A percentile compares a stretch with the other conserved stretches of the same genome.
phyloP scores from a whole-genome alignment of 495 filamentous ascomycete genomes.

The Aspergillus ellipticus region DNA sequence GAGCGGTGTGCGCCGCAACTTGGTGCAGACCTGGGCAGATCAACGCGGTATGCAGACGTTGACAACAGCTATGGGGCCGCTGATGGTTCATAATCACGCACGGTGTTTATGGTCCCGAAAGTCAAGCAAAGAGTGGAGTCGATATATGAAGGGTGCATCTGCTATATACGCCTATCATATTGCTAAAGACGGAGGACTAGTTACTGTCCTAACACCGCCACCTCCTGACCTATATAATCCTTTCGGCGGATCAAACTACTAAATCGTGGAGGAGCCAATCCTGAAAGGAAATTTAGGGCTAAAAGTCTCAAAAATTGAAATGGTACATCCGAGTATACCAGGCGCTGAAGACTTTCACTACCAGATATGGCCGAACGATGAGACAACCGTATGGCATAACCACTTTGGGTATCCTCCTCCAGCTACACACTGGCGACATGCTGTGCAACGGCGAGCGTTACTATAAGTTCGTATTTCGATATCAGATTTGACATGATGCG shows the following conservation, averaged over 20 bases:
- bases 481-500: too few species aligned
- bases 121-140: slow-evolving; percentile 11
- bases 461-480: background rate
- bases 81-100: slow-evolving; percentile 13
- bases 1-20: slow-evolving; percentile 11
- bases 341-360: slow-evolving; percentile 11
- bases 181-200: slow-evolving; percentile 8
- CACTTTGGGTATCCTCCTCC: background rate
- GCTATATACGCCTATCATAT: slow-evolving; percentile 17
- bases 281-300: slow-evolving; percentile 11
- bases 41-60: slow-evolving; percentile 12
- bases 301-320: slow-evolving; percentile 8
- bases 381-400: background rate
- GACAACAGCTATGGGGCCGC: slow-evolving; percentile 16
- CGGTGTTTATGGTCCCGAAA: slow-evolving; percentile 8
- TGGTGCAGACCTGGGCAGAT: slow-evolving; percentile 14
- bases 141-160: slow-evolving; percentile 16
- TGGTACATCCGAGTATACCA: slow-evolving; percentile 11
- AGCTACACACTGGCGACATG: slow-evolving; percentile 1
- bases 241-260: slow-evolving; percentile 12
- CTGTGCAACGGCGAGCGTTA: background rate
- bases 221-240: slow-evolving; percentile 14
- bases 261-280: slow-evolving; percentile 15
- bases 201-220: slow-evolving; percentile 10
- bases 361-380: slow-evolving; percentile 12